Evolutionary conservation across 1,284 basidiomycete species (phyloP).

Genomic region (Rhodotorula sp.): DNA sequence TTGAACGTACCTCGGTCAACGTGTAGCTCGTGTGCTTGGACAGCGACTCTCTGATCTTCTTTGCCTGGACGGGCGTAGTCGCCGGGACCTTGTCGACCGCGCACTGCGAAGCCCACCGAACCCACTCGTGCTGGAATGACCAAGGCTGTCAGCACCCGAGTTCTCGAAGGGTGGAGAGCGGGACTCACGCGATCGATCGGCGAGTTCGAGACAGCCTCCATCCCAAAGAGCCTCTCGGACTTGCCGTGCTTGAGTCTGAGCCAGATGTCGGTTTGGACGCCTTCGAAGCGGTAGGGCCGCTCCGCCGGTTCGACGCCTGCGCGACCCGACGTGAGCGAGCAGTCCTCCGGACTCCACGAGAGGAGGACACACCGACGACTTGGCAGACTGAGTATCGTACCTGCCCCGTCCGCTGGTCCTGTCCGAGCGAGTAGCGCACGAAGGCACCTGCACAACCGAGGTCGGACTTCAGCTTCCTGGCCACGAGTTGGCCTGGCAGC

Average conservation of each 20-base stretch:
- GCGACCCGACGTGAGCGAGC: background rate
- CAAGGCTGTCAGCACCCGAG: background rate
- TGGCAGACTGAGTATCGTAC: conserved; percentile 79
- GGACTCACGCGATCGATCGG: conserved; percentile 57
- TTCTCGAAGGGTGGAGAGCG: background rate
- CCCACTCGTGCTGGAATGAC: conserved; percentile 66
- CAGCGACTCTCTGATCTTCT: conserved; percentile 65
- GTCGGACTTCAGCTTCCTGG: background rate
- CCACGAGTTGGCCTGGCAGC: background rate
- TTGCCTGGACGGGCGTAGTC: conserved; percentile 63
- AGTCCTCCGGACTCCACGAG: too few species aligned
- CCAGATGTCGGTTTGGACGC: conserved; percentile 60
- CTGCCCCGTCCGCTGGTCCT: conserved; percentile 51
- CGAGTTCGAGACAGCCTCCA: conserved; percentile 79
- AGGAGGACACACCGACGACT: conserved; percentile 61
- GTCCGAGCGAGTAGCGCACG: conserved; percentile 70
- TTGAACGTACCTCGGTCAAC: conserved; percentile 66
- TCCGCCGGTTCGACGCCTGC: conserved; percentile 56
- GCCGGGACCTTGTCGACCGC: conserved; percentile 61
- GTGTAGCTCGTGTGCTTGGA: conserved; percentile 59
- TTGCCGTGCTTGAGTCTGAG: conserved; percentile 71
- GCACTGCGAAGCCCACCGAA: conserved; percentile 58
- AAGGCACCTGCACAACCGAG: conserved; percentile 60
- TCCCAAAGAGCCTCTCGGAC: conserved; percentile 59
- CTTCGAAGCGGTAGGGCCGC: conserved; percentile 71